Conservation (phyloP, 345 rosid genomes). For the Sisymbrium irio region DNA sequence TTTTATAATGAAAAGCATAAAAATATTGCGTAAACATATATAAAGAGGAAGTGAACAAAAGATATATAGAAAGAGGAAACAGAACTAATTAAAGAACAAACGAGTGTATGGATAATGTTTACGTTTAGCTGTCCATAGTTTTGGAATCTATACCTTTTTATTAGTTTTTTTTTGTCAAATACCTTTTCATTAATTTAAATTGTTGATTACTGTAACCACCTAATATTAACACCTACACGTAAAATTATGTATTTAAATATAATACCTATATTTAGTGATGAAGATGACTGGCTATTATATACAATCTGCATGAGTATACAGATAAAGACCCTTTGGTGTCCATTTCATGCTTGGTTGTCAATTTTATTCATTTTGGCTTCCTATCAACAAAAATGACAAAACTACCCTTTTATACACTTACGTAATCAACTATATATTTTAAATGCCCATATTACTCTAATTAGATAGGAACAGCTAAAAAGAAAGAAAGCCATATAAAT, state of each 20-base stretch:
- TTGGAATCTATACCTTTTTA: slow-evolving; percentile 30
- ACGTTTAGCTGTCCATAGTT: slow-evolving; percentile 29
- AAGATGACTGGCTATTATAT: slow-evolving; percentile 18
- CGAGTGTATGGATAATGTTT: neutral
- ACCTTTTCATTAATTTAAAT: slow-evolving; percentile 25
- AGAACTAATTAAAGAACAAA: slow-evolving; percentile 15
- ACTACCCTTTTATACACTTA: slow-evolving; percentile 3
- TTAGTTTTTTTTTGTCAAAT: slow-evolving; percentile 10
- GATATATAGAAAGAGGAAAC: neutral
- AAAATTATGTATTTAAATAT: neutral
- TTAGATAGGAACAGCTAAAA: neutral
- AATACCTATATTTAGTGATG: slow-evolving; percentile 2
- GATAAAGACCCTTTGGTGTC: slow-evolving; percentile 28
- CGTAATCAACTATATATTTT: neutral
- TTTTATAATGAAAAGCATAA: neutral
- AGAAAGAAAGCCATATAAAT: neutral
- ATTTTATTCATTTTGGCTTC: slow-evolving; percentile 18
- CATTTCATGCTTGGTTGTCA: slow-evolving; percentile 38
- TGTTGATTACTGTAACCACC: slow-evolving; percentile 35
- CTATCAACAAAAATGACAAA: neutral
- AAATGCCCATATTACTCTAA: neutral
- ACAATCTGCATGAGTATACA: slow-evolving; percentile 30
- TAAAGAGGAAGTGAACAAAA: slow-evolving; percentile 10
- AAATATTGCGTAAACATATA: neutral
- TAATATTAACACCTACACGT: slow-evolving; percentile 15